Conservation (phyloP, 2,329 filamentous ascomycete genomes). For the Neoascochyta sp. region DNA sequence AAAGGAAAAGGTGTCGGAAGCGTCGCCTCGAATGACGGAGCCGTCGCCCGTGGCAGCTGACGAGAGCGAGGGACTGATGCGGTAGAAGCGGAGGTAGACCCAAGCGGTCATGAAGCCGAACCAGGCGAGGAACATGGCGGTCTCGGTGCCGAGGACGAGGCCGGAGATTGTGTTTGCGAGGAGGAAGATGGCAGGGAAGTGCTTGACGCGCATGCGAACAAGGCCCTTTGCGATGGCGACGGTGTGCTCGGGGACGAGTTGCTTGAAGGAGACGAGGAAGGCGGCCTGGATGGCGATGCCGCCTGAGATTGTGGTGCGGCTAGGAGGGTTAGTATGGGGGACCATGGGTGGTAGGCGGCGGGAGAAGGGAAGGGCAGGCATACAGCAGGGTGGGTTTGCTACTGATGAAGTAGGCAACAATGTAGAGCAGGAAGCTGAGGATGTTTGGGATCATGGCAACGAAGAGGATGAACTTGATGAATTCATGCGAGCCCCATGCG, state of each 20-base stretch:
- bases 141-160: slow-evolving; percentile 63
- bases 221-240: slow-evolving; percentile 88
- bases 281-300: slow-evolving; percentile 85
- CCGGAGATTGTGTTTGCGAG: slow-evolving; percentile 67
- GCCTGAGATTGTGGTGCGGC: slow-evolving; percentile 78
- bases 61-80: slow-evolving; percentile 60
- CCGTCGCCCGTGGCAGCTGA: slow-evolving; percentile 52
- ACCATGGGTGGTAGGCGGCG: neutral
- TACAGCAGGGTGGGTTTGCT: slow-evolving; percentile 66
- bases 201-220: slow-evolving; percentile 81
- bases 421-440: slow-evolving; percentile 67
- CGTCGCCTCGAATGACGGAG: slow-evolving; percentile 72
- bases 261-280: slow-evolving; percentile 95
- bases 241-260: slow-evolving; percentile 94
- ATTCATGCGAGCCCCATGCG: slow-evolving; percentile 89
- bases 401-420: slow-evolving; percentile 69
- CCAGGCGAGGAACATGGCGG: slow-evolving; percentile 73
- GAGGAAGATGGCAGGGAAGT: slow-evolving; percentile 72
- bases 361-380: slow-evolving; percentile 37
- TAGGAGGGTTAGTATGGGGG: slow-evolving; percentile 18
- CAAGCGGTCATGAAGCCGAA: slow-evolving; percentile 84
- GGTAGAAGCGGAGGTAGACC: slow-evolving; percentile 96
- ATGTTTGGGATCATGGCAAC: slow-evolving; percentile 77
- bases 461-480: slow-evolving; percentile 83
- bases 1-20: slow-evolving; percentile 94